phyloP scores from a whole-genome alignment of 352 stramenopile species.

The Elongisporangium prolatum region DNA sequence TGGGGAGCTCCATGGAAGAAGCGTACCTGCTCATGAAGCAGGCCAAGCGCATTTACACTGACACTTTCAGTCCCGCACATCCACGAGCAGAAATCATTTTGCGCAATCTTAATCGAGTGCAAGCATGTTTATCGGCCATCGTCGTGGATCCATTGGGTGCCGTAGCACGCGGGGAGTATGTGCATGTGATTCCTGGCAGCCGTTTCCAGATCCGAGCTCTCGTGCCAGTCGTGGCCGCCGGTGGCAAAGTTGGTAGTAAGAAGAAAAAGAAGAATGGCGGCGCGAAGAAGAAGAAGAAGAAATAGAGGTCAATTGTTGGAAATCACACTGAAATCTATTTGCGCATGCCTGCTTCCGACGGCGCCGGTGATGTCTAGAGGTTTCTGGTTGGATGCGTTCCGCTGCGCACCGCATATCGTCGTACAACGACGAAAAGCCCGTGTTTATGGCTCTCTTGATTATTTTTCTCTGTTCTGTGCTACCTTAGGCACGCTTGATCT shows the following conservation, averaged over 20 bases:
- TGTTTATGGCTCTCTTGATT: conserved; percentile 2
- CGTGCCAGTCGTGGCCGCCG: conserved; percentile 22
- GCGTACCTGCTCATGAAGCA: conserved; percentile 59
- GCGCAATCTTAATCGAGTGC: conserved; percentile 45
- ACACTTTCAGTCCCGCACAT: conserved; percentile 36
- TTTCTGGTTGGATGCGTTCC: background rate
- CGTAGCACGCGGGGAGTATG: conserved; percentile 46
- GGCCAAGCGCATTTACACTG: conserved; percentile 35
- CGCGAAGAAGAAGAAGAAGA: conserved; percentile 42
- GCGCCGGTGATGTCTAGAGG: background rate
- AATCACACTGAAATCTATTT: background rate
- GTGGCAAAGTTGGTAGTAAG: conserved; percentile 16
- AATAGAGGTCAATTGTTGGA: background rate
- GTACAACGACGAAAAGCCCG: background rate
- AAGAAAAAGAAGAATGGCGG: conserved; percentile 23
- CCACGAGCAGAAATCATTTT: conserved; percentile 36
- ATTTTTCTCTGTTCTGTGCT: background rate
- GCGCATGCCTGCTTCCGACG: background rate
- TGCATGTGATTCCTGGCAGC: conserved; percentile 56
- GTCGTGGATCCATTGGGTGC: conserved; percentile 38
- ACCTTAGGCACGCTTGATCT: conserved; percentile 20
- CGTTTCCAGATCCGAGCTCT: conserved; percentile 66
- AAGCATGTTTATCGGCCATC: conserved; percentile 28
- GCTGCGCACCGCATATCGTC: background rate
- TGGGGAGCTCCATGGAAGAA: conserved; percentile 30